Base-by-base conservation (phyloP, 257 asterid species). In the Fraxinus excelsior region DNA sequence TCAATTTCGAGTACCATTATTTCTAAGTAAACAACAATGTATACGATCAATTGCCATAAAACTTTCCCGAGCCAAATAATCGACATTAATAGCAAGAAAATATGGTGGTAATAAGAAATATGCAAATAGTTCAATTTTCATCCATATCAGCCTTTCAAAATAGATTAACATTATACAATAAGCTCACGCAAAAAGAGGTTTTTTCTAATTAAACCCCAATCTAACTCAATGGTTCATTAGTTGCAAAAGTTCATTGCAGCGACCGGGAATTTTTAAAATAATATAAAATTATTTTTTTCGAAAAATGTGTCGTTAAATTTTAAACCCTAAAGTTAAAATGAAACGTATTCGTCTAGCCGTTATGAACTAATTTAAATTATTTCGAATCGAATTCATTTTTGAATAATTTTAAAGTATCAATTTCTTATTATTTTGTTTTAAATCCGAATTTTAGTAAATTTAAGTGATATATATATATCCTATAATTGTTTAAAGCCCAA, bases 191-290 rank as follows among this genome's bases (percentile, higher is more conserved):
- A 5, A 65, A 58, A 56, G 40, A 53, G 23, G 35, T 34, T 23
- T 40, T 23, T 74, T 37, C 58, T 18, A 58, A 18, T 46, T 4
- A 70, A 19, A 8, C 25, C 29, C 65, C 3, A 37, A 18, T 34
- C 25, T 65, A 38, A 60, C 67, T 53, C 49, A 58, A 71, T 26
- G 32, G 66, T 72, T 64, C 69, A 5, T 53, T 13, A 44, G 77
- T 21, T n/a, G 21, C 3, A 35, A 76, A 71, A 38, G 51, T 60
- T 60, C n/a, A n/a, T n/a, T n/a, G n/a, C n/a, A n/a, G n/a, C n/a
- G n/a, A n/a, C n/a, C n/a, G n/a, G n/a, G n/a, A n/a, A n/a, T n/a
- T n/a, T n/a, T n/a, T n/a, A n/a, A n/a, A n/a, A n/a, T n/a, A n/a
- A n/a, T n/a, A n/a, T n/a, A n/a, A n/a, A n/a, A n/a, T n/a, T n/a